Conservation (phyloP, 371 early-diverging fungal genomes). For the Actinomucor elegans region DNA sequence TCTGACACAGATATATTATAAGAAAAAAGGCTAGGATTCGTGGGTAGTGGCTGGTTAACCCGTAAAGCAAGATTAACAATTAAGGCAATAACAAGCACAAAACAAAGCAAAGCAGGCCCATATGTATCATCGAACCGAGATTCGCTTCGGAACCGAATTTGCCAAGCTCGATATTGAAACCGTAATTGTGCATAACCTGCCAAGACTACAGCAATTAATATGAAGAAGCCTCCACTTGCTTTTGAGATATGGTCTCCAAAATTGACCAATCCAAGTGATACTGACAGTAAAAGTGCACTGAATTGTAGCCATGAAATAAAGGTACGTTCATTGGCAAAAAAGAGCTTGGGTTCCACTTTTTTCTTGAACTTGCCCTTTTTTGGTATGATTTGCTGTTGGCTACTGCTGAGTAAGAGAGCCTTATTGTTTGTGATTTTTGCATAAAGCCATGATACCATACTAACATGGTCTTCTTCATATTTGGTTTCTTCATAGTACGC, state of each 20-base stretch:
- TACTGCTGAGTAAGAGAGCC: neutral
- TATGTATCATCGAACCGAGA: slow-evolving; percentile 56
- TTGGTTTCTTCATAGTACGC: neutral
- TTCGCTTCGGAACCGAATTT: slow-evolving; percentile 51
- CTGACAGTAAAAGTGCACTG: slow-evolving; percentile 64
- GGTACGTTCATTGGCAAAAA: slow-evolving; percentile 98
- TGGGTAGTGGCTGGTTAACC: slow-evolving; percentile 14
- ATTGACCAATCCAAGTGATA: slow-evolving; percentile 77
- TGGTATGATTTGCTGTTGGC: slow-evolving; percentile 14
- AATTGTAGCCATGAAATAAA: slow-evolving; percentile 90
- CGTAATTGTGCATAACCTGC: slow-evolving; percentile 77
- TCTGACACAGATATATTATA: slow-evolving; percentile 1
- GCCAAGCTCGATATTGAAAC: slow-evolving; percentile 82
- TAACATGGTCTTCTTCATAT: neutral
- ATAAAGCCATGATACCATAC: slow-evolving; percentile 9
- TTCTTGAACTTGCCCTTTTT: slow-evolving; percentile 41
- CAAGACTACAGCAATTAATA: slow-evolving; percentile 62
- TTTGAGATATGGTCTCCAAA: slow-evolving; percentile 74
- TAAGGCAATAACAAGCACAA: slow-evolving; percentile 74
- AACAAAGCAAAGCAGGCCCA: slow-evolving; percentile 77
- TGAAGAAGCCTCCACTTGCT: slow-evolving; percentile 67
- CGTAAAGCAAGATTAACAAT: slow-evolving; percentile 64
- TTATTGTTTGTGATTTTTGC: slow-evolving; percentile 9
- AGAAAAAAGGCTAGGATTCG: slow-evolving; percentile 13
- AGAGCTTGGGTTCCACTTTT: slow-evolving; percentile 94